A percentile compares a stretch with the other conserved stretches of the same genome.
phyloP scores from a whole-genome alignment of 305 asterid species.

The Coffea humblotiana region DNA sequence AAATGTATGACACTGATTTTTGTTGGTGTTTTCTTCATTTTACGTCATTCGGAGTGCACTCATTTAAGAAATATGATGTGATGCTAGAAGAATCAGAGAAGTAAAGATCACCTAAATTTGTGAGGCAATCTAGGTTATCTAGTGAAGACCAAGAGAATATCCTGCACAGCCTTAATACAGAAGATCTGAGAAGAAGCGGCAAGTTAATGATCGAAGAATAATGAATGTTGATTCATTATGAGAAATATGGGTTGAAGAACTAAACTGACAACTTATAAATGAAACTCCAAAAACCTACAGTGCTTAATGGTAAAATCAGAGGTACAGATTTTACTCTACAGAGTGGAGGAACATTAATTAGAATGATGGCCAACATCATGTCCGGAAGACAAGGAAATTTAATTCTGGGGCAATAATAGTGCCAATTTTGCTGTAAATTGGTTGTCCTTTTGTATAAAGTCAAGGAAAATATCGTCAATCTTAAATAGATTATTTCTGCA shows the following conservation, averaged over 20 bases:
- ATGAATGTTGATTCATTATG: background rate
- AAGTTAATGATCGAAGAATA: background rate
- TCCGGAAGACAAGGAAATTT: background rate
- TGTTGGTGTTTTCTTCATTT: background rate
- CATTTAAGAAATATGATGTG: background rate
- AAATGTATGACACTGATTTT: background rate
- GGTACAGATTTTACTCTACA: background rate
- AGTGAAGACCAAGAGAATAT: background rate
- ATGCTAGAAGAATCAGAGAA: background rate
- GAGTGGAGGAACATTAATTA: background rate
- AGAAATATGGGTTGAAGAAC: background rate
- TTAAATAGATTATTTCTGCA: background rate
- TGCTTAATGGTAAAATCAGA: background rate
- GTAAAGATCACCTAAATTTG: background rate
- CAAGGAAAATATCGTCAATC: background rate
- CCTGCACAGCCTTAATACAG: background rate
- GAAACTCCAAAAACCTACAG: background rate
- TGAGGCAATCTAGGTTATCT: background rate
- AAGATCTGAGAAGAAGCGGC: background rate
- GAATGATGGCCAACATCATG: background rate
- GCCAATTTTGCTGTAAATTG: slow-evolving; percentile 1
- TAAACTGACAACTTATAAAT: background rate
- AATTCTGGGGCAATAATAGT: background rate
- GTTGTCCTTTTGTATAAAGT: background rate
- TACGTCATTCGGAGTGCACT: background rate